Conservation (phyloP, 352 stramenopile species). For the Discostella stelligera region DNA sequence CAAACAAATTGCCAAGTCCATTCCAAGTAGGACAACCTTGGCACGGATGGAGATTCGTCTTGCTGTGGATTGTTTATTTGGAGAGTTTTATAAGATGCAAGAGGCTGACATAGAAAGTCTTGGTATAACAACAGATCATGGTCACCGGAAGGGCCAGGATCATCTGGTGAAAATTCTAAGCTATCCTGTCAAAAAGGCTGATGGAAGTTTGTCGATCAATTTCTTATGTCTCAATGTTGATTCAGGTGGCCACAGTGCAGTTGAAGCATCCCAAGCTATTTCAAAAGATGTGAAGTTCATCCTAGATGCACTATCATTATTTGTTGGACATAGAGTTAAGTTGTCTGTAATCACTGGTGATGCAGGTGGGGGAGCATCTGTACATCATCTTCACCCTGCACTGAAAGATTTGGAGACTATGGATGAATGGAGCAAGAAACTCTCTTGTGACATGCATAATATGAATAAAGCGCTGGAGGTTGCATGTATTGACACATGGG, state of each 20-base stretch:
- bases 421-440: background rate
- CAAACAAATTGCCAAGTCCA: too few relatives aligned
- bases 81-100: background rate
- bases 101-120: background rate
- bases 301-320: too few relatives aligned
- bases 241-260: background rate
- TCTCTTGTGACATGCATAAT: conserved; percentile 19
- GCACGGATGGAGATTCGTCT: conserved; percentile 11
- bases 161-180: conserved; percentile 29
- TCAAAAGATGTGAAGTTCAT: background rate
- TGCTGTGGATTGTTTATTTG: conserved; percentile 16
- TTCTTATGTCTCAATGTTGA: conserved; percentile 13
- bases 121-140: background rate
- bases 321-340: background rate
- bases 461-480: conserved; percentile 16
- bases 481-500: conserved; percentile 19
- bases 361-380: conserved; percentile 17
- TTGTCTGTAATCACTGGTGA: conserved; percentile 14
- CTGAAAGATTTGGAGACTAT: conserved; percentile 1
- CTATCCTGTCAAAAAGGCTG: too few relatives aligned
- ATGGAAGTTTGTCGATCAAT: background rate
- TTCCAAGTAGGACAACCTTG: too few relatives aligned
- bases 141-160: background rate
- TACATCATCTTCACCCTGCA: conserved; percentile 21
- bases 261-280: conserved; percentile 12